Evolutionary conservation across 1,284 basidiomycete species (phyloP), one percentile per base, ranked within the genome.

Genomic region (Cystobasidium slooffiae): DNA sequence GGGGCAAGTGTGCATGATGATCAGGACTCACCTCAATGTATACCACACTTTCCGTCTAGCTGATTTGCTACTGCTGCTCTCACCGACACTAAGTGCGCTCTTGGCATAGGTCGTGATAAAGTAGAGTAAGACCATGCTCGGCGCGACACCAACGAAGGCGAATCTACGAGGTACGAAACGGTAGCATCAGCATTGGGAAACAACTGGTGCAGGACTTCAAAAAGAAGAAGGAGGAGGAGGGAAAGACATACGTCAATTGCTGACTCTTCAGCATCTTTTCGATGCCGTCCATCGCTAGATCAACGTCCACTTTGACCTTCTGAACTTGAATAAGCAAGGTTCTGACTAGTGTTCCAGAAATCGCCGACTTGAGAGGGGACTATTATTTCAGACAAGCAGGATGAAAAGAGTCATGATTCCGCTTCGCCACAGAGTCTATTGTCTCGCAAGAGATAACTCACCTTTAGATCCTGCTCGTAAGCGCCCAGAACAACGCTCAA

Each of bases 271-370:
- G 88, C 65, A 99, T 86, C 80, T 91, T 93, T 83, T 99, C 96
- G 77, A 97, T 91, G 65, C 92, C 89, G 68, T 88, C 84, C 80
- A 97, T 73, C 39, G 93, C 87, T 84, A 96, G 88, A 78, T 94
- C 91, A 68, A 98, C 88, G 82, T 99, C 96, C 74, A 93, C 94
- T 86, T 98, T 98, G 74, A 94, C 92, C 83, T 98, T 99, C 80
- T 99, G 96, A 1, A 97, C 87, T 81, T 98, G 96, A 69, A 99
- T 91, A 74, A 99, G 89, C 44, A 95, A 84, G 0, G 92, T 90
- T 51, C 96, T 87, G 37, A 98, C 84, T 14, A 99, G 86, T 14
- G 90, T 91, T 5, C 96, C 96, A 3, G 86, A 84, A 6, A 98
- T 76, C 4, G 90, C 92, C 41, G 92, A 93, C 78, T 88, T 89